Evolutionary conservation across 306 rosid species (phyloP).

Genomic region (Cucurbita maxima): DNA sequence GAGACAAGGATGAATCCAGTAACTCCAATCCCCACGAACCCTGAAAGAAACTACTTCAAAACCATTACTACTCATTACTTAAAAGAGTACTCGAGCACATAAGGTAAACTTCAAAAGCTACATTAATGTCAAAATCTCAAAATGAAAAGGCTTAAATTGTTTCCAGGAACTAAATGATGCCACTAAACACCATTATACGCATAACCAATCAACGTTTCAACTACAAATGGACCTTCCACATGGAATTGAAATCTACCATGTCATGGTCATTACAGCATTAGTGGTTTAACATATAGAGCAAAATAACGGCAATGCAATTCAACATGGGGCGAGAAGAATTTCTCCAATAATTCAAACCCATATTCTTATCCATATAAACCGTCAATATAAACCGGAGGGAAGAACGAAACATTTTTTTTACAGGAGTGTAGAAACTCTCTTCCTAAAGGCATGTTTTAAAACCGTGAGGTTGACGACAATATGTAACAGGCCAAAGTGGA

Average conservation of each 20-base stretch:
- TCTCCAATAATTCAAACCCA: not conserved
- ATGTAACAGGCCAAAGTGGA: no score
- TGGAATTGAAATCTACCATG: not conserved
- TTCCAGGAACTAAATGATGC: not conserved
- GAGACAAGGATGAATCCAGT: conserved; percentile 62
- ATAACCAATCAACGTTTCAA: not conserved
- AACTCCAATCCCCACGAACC: conserved; percentile 65
- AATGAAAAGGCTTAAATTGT: not conserved
- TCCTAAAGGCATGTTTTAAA: no score
- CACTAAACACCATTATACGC: not conserved
- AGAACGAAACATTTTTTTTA: no score
- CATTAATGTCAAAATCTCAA: not conserved
- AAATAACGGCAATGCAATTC: not conserved
- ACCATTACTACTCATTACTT: conserved; percentile 21
- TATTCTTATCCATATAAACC: no score
- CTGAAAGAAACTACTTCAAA: conserved; percentile 73
- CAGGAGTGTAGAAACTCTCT: no score
- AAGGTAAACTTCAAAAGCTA: not conserved
- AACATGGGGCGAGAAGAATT: not conserved
- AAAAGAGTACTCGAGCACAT: not conserved
- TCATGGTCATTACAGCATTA: not conserved
- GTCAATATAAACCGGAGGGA: no score
- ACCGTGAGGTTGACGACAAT: no score
- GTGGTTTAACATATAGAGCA: not conserved
- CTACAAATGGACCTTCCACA: not conserved